Evolutionary conservation across 164 flowering plant species (phyloP).

Genomic region (Stephania yunnanensis): DNA sequence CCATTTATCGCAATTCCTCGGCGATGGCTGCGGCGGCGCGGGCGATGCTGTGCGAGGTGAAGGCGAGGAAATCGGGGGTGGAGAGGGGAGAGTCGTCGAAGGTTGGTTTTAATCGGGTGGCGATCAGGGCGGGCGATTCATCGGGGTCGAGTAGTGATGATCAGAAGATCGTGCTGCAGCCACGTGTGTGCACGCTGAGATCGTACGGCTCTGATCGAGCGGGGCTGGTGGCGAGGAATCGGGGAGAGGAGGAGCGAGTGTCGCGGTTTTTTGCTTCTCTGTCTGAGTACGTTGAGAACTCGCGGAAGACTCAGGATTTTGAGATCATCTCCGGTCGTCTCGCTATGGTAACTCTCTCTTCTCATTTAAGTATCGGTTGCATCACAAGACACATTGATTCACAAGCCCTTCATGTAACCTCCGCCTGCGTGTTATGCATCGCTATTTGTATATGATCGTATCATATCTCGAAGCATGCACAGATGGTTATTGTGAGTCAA

Average conservation of each 20-base stretch:
- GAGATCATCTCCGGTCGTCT: slow-evolving; percentile 88
- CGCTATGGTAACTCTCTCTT: slow-evolving; percentile 55
- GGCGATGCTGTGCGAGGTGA: slow-evolving; percentile 28
- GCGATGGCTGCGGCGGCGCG: slow-evolving; percentile 31
- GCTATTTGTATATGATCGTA: too few relatives aligned
- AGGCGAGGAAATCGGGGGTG: slow-evolving; percentile 11
- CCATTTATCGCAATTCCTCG: background rate
- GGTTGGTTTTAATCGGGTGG: background rate
- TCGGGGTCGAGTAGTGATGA: slow-evolving; percentile 7
- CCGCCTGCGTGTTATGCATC: too few relatives aligned
- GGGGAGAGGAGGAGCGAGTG: slow-evolving; percentile 25
- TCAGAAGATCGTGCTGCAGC: slow-evolving; percentile 63
- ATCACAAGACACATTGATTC: too few relatives aligned
- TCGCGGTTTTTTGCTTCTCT: slow-evolving; percentile 66
- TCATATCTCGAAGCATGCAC: too few relatives aligned
- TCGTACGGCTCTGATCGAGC: slow-evolving; percentile 57
- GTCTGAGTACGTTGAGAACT: slow-evolving; percentile 77
- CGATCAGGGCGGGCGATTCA: slow-evolving; percentile 9
- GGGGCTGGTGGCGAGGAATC: slow-evolving; percentile 30
- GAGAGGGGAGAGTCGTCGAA: slow-evolving; percentile 10
- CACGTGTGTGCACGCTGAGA: slow-evolving; percentile 69
- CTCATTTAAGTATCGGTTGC: too few relatives aligned
- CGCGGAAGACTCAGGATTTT: slow-evolving; percentile 72
- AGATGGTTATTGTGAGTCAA: too few relatives aligned
- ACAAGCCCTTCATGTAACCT: too few relatives aligned